Base-by-base conservation (phyloP, 352 stramenopile species). In the Thalassiosira mediterranea region DNA sequence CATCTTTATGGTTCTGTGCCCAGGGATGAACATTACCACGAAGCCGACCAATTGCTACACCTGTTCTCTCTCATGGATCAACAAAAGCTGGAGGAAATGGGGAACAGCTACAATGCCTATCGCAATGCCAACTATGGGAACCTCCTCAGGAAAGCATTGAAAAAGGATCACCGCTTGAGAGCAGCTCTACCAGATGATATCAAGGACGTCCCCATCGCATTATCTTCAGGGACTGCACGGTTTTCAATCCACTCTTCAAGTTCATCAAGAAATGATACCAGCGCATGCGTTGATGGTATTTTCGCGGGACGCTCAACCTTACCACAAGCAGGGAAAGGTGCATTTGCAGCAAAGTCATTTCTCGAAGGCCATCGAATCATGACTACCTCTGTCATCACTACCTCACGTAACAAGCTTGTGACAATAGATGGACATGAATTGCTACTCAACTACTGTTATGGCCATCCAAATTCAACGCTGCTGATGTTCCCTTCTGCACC, bases 361-460 rank as follows among this genome's bases (percentile, higher is more conserved):
- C 26, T 52, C 7, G 32, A 66, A 25, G 70, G 59, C 1, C 4
- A 44, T 38, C 3, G 29, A 0, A 77, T 84, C 26, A 58, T 48
- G 3, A 75, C 57, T 23, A 80, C 63, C 7, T 64, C 63, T 7
- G 32, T 84, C 0, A 21, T 84, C 8, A 74, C 69, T 0, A 29
- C 80, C 21, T 57, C 72, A 19, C 19, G 49, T 29, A 40, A 34
- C 25, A 56, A 32, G 47, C 4, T 32, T 49, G 23, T 44, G 47
- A 42, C 76, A 5, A 34, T 68, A 11, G 51, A 62, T 31, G 75
- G 64, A 0, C 42, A 87, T 57, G 83, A 92, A 58, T 48, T 92
- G 0, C n/a, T 92, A 1, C 34, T 83, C 19, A 91, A 92, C 70
- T 92, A 92, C 52, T 86, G 72, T 42, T 90, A 85, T 67, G 77